These are phyloP conservation scores for Boletus eberwhitei DNA, from an alignment of 768 basidiomycete species.

Conservation along the genomic window DNA sequence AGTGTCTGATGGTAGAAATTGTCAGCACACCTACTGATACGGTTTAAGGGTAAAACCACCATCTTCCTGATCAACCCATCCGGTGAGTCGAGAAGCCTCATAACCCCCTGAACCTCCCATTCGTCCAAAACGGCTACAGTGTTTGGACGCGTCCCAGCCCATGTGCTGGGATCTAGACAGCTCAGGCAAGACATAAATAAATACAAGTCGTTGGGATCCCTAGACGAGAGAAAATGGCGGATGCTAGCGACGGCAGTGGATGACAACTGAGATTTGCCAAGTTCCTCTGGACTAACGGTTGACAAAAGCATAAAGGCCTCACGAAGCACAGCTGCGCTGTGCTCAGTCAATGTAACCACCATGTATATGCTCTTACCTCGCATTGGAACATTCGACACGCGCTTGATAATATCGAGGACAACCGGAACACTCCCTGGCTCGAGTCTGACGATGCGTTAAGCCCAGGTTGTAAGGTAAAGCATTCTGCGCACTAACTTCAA, in stretches of 20 bases:
- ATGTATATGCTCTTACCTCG: constrained; percentile 22
- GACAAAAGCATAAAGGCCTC: constrained; percentile 35
- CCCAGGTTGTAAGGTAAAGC: neutral
- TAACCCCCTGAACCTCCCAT: constrained; percentile 70
- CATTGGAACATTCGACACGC: constrained; percentile 18
- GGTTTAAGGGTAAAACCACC: constrained; percentile 36
- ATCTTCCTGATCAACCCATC: constrained; percentile 57
- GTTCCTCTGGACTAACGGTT: constrained; percentile 17
- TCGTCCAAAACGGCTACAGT: constrained; percentile 57
- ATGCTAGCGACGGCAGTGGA: constrained; percentile 42
- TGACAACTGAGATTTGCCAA: constrained; percentile 16
- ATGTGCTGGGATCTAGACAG: constrained; percentile 52
- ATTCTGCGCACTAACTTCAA: constrained; percentile 18
- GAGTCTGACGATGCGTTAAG: constrained; percentile 19
- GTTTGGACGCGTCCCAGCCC: constrained; percentile 62
- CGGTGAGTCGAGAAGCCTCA: constrained; percentile 60
- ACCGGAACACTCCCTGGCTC: constrained; percentile 16
- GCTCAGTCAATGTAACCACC: constrained; percentile 14
- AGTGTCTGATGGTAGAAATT: constrained; percentile 47
- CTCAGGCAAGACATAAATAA: constrained; percentile 64
- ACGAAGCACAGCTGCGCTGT: constrained; percentile 27
- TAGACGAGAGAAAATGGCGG: constrained; percentile 55
- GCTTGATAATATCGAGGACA: constrained; percentile 27
- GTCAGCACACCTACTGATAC: neutral
- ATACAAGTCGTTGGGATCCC: constrained; percentile 58